Evolutionary conservation across 805 yeast genomes (phyloP), one percentile per base, ranked within the genome.

Genomic region (Cyberlindnera mississippiensis): DNA sequence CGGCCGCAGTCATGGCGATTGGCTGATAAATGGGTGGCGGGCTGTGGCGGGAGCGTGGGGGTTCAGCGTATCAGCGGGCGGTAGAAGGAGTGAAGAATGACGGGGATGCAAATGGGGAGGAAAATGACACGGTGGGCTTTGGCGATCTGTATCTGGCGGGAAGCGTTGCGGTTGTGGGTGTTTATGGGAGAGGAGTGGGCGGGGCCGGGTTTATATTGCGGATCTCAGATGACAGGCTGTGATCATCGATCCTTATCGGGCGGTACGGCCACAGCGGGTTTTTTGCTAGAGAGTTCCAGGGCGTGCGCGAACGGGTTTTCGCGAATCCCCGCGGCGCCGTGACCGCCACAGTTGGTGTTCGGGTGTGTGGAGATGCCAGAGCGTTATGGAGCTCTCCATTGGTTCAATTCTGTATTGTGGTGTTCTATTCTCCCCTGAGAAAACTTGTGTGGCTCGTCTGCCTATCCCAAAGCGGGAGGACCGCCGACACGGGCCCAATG

Each of bases 201-300:
- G 35, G 13, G 20, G 30, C 28, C 30, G 30, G 30, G 26, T 4
- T 10, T 15, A 13, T 19, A 24, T 37, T 30, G 9, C 24, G 17
- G 34, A 28, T 35, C 41, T 38, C 37, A 37, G 20, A 37, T 38
- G 41, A 38, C 44, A 41, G 35, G 35, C 34, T n/a, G n/a, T n/a
- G n/a, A 20, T 28, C 20, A 14, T 26, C 34, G 17, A 19, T 30
- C 17, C 37, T 29, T 33, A 35, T 31, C 44, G 36, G 28, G 20
- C 28, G 39, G 38, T 34, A 5, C 36, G 44, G 28, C 36, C 44
- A 35, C 44, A 18, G 8, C 19, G 18, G 19, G 11, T 14, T n/a
- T 13, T 28, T 20, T 20, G 24, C 24, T 20, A 28, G 36, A 33
- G 22, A 16, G 28, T 14, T 33, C 36, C 12, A 24, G n/a, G n/a